Percentiles rank a stretch among this genome's conserved stretches.
Evolutionary conservation across 306 rosid genomes (phyloP).

Genomic region (Vigna hirtella): DNA sequence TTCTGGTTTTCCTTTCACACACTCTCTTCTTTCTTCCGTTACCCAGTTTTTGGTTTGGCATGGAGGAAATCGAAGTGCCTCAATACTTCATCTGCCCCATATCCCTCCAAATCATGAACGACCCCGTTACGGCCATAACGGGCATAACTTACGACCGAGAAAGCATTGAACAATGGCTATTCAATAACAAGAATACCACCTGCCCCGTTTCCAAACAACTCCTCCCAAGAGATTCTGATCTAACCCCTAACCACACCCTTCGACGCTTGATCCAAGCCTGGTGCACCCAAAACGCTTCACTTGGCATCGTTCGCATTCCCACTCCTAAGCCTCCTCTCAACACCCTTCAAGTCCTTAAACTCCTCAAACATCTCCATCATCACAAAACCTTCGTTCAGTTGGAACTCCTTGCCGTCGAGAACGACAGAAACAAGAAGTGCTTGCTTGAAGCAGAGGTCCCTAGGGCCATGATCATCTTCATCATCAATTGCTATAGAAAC

Average conservation of each 20-base stretch:
- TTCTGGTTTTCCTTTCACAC: not conserved
- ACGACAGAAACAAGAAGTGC: conserved; percentile 53
- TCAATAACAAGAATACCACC: conserved; percentile 50
- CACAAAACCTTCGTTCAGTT: conserved; percentile 50
- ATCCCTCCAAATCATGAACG: conserved; percentile 78
- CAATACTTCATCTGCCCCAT: conserved; percentile 74
- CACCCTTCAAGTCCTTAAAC: conserved; percentile 54
- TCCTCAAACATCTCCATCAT: conserved; percentile 47
- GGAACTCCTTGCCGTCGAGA: conserved; percentile 54
- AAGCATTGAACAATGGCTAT: conserved; percentile 77
- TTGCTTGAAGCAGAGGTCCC: conserved; percentile 61
- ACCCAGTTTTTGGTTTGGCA: not conserved
- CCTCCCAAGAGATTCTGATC: conserved; percentile 51
- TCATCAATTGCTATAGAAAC: conserved; percentile 40
- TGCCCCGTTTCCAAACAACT: conserved; percentile 72
- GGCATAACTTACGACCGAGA: conserved; percentile 86
- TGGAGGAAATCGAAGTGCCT: conserved; percentile 82
- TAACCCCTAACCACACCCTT: conserved; percentile 78
- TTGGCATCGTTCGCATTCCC: conserved; percentile 61
- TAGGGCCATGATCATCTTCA: conserved; percentile 53
- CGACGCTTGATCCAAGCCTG: conserved; percentile 82
- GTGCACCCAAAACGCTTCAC: conserved; percentile 61
- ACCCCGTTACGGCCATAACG: conserved; percentile 73
- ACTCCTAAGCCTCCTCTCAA: conserved; percentile 66
- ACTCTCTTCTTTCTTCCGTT: no score